Percentiles rank a stretch among this genome's conserved stretches.
Conservation (phyloP, 2,329 filamentous ascomycete genomes). For the Ophiocordyceps australis region DNA sequence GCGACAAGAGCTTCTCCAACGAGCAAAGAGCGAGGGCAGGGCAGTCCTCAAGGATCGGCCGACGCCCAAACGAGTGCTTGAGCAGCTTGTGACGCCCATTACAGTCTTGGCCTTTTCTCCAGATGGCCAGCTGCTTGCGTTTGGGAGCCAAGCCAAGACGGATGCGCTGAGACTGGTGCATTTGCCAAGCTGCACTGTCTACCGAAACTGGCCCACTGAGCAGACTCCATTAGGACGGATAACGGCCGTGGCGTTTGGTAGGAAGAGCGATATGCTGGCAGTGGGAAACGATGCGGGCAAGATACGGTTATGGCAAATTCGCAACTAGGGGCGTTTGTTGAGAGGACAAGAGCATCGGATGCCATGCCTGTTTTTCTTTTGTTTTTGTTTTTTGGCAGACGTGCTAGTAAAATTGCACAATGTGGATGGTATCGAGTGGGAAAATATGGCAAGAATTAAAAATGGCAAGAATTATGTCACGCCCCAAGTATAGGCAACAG, state of each 20-base stretch:
- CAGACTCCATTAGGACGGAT: constrained; percentile 78
- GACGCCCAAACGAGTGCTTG: constrained; percentile 53
- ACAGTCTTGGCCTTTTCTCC: constrained; percentile 67
- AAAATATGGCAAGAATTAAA: too few species aligned
- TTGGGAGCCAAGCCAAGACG: constrained; percentile 74
- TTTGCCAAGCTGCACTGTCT: constrained; percentile 81
- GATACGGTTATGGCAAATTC: constrained; percentile 81
- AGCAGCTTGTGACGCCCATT: constrained; percentile 76
- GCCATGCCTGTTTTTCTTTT: too few species aligned
- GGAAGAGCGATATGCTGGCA: constrained; percentile 51
- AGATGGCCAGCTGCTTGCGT: constrained; percentile 76
- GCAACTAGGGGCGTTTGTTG: constrained; percentile 25
- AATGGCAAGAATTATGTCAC: too few species aligned
- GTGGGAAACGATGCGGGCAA: constrained; percentile 82
- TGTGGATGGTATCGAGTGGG: too few species aligned
- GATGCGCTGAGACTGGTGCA: constrained; percentile 80
- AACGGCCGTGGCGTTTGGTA: constrained; percentile 52
- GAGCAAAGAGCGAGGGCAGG: constrained; percentile 14
- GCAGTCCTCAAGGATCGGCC: constrained; percentile 46
- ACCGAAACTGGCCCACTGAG: constrained; percentile 89
- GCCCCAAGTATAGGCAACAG: too few species aligned
- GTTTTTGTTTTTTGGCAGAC: too few species aligned
- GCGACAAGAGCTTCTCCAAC: constrained; percentile 46
- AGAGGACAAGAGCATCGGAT: too few species aligned
- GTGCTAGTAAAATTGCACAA: too few species aligned